phyloP scores from a whole-genome alignment of 2,329 filamentous ascomycete genomes.

The Talaromyces sp. region DNA sequence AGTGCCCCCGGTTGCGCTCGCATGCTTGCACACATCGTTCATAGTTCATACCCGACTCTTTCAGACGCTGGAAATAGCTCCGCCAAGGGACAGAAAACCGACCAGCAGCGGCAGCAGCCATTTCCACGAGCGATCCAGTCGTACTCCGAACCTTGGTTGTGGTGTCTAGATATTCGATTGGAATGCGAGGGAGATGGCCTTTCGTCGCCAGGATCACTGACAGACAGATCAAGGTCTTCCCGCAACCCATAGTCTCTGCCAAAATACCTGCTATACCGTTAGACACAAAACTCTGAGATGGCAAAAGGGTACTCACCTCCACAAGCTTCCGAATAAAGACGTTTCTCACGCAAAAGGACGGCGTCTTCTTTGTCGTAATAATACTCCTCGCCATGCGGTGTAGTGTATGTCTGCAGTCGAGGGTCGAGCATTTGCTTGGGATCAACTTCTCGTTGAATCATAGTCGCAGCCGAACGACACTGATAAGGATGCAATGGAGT shows the following conservation, averaged over 20 bases:
- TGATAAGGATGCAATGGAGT: constrained; percentile 74
- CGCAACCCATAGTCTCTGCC: constrained; percentile 51
- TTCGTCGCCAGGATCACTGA: constrained; percentile 70
- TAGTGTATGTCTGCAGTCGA: constrained; percentile 55
- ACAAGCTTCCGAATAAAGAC: constrained; percentile 65
- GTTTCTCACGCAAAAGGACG: constrained; percentile 58
- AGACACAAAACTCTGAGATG: not conserved
- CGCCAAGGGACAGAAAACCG: constrained; percentile 67
- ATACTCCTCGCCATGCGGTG: constrained; percentile 59
- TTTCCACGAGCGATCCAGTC: constrained; percentile 63
- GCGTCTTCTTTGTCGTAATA: constrained; percentile 66
- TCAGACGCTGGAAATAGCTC: constrained; percentile 52
- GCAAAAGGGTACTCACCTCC: constrained; percentile 53
- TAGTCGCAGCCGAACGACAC: constrained; percentile 69
- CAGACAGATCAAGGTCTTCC: constrained; percentile 85
- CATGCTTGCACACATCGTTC: constrained; percentile 53
- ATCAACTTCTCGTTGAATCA: constrained; percentile 74
- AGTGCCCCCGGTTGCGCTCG: constrained; percentile 53
- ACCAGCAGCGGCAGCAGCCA: constrained; percentile 67
- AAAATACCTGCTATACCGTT: constrained; percentile 30
- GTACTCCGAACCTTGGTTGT: constrained; percentile 37
- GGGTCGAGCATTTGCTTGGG: constrained; percentile 66
- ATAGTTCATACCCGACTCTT: constrained; percentile 47
- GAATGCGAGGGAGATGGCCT: constrained; percentile 60
- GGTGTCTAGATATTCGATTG: constrained; percentile 53